Base-by-base conservation (phyloP, 768 basidiomycete species). In the Mycena alexandri region DNA sequence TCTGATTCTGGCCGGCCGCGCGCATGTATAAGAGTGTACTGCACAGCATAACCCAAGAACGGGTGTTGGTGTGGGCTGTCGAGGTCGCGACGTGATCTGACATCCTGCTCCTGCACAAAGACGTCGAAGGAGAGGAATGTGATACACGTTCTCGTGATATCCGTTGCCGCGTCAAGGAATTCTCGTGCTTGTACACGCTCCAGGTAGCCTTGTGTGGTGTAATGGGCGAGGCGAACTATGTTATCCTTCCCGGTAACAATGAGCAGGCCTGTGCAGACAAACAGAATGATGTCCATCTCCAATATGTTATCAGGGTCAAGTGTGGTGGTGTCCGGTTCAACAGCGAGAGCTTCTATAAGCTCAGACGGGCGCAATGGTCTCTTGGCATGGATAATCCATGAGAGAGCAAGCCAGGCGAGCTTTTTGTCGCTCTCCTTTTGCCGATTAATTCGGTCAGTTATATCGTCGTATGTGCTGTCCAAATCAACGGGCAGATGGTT, bases 141-240 rank as follows among this genome's bases (percentile, higher is more conserved):
- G 41, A 57, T 2, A 16, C 41, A 57, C 14, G 41, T 44, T 6
- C 29, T 25, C 0, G 55, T 33, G 22, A 57, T 42, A 25, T 57
- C 10, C 1, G 17, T 57, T 25, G 13, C 12, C 5, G 55, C 55
- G 21, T 57, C 41, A 8, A 41, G 41, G 17, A 57, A 44, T 22
- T 44, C 41, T 2, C 2, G 21, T 24, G n/a, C 21, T 13, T 25
- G 55, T 7, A 43, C 14, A 22, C 22, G 8, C 14, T 57, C 21
- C 42, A 57, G 21, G n/a, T 57, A 57, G 42, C 25, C 21, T 24
- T 57, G 55, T 19, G 36, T 14, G 22, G 55, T 57, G 21, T 57
- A 57, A 57, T 57, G 55, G 22, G 43, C 16, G 38, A 57, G 55
- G 10, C 55, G 55, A 22, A 57, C 16, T 19, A 22, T 22, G 9